A percentile compares a stretch with the other conserved stretches of the same genome.
phyloP scores from a whole-genome alignment of 2,329 filamentous ascomycete genomes.

The Pseudogymnoascus sp. region DNA sequence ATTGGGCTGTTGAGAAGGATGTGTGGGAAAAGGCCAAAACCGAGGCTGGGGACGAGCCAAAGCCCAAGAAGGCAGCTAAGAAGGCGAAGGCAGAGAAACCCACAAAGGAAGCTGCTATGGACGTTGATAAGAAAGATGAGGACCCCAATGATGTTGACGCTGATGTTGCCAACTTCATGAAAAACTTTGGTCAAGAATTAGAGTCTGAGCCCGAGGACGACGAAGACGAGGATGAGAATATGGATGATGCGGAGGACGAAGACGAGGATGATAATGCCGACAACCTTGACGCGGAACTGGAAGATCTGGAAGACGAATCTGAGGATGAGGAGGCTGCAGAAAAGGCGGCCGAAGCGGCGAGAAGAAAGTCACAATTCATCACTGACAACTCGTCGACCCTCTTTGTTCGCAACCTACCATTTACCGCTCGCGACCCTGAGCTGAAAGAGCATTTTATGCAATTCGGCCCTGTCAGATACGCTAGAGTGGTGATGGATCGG shows the following conservation, averaged over 20 bases:
- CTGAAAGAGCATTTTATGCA: constrained; percentile 79
- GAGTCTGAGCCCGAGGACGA: constrained; percentile 33
- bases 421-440: constrained; percentile 73
- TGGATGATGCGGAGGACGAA: constrained; percentile 48
- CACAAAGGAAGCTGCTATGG: constrained; percentile 27
- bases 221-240: constrained; percentile 33
- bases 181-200: constrained; percentile 28
- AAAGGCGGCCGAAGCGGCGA: constrained; percentile 31
- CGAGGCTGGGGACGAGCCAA: constrained; percentile 27
- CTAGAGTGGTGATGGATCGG: constrained; percentile 80
- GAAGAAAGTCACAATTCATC: constrained; percentile 31
- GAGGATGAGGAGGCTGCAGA: constrained; percentile 38
- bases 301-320: constrained; percentile 29
- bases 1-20: constrained; percentile 92
- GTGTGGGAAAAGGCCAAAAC: constrained; percentile 66
- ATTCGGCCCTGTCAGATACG: constrained; percentile 86
- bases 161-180: constrained; percentile 26
- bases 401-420: constrained; percentile 92
- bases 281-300: constrained; percentile 32
- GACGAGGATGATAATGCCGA: constrained; percentile 46
- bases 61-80: constrained; percentile 27
- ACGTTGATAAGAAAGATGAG: constrained; percentile 26
- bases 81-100: constrained; percentile 23
- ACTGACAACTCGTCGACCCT: constrained; percentile 68
- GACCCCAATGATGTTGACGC: constrained; percentile 32